Conservation (phyloP, 2,329 filamentous ascomycete species). For the Penicillium palitans region DNA sequence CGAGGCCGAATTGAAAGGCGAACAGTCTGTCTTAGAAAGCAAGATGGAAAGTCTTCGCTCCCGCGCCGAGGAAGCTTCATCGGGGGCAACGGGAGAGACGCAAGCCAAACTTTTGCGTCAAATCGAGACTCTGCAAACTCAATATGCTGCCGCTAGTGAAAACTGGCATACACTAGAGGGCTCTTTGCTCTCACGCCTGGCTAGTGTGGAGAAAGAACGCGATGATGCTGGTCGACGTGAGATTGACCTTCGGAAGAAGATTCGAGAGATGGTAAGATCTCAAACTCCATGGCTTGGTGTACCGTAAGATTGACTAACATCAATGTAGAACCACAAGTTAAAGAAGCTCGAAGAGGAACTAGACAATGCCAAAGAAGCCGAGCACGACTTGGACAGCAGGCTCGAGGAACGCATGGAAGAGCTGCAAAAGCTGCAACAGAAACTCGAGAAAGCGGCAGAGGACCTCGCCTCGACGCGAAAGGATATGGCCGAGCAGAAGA, state of each 20-base stretch:
- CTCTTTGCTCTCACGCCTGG: constrained; percentile 74
- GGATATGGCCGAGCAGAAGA: constrained; percentile 60
- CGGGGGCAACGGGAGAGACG: constrained; percentile 74
- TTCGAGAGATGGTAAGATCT: constrained; percentile 72
- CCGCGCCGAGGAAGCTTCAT: constrained; percentile 84
- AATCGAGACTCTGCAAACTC: constrained; percentile 91
- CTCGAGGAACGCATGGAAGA: constrained; percentile 67
- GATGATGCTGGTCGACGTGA: constrained; percentile 83
- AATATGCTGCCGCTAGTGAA: constrained; percentile 89
- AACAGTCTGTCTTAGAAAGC: constrained; percentile 74
- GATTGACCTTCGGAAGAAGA: constrained; percentile 83
- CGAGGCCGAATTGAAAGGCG: constrained; percentile 78
- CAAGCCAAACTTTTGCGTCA: constrained; percentile 90
- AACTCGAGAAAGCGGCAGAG: constrained; percentile 54
- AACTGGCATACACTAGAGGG: constrained; percentile 98
- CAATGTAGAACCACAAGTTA: constrained; percentile 60
- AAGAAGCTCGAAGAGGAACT: constrained; percentile 79
- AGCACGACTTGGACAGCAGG: constrained; percentile 51
- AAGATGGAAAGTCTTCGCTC: constrained; percentile 86
- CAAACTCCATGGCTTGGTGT: neutral
- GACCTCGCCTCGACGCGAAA: constrained; percentile 60
- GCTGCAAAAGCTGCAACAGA: constrained; percentile 48
- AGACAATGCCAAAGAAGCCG: constrained; percentile 58
- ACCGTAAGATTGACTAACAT: constrained; percentile 7
- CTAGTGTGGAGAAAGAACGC: constrained; percentile 81